Base-by-base conservation (phyloP, 2,329 filamentous ascomycete genomes). In the Myotisia sp. region DNA sequence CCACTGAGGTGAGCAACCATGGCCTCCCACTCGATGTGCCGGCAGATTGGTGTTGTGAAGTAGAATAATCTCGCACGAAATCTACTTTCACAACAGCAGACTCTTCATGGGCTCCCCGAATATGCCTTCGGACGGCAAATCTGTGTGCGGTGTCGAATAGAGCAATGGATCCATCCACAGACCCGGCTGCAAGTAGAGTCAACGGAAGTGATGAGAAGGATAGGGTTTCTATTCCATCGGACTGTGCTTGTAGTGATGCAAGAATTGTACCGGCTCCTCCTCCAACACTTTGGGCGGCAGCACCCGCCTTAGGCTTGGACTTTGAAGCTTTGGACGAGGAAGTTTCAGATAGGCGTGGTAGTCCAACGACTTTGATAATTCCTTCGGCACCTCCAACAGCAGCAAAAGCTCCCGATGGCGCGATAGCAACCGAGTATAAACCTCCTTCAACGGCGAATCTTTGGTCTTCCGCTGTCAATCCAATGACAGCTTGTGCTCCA, bases 391-490 rank as follows among this genome's bases (percentile, higher is more conserved):
- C 90, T 37, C 90, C 90, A 1, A 84, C 82, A 0, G 83, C 87
- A 1, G 85, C 74, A 42, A 92, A 79, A 0, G 78, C 65, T 24
- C 83, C 80, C 10, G 73, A 75, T 0, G 86, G 85, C 4, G 87
- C 79, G 43, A 94, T 65, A 12, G 82, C 84, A 22, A 94, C 72
- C 24, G 79, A 84, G 68, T 85, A 95, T 1, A 98, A 66, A 1
- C 90, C 90, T 16, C 87, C 90, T 38, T 93, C 82, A 32, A 95
- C 80, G 20, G 74, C 76, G 62, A 98, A 98, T 29, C 90, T 76
- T 63, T 92, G 82, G 59, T 98, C 90, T 9, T 74, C 68, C 0
- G 69, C 70, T 2, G 81, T 93, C 29, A 94, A 66, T 0, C 74
- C 76, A 5, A 95, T 73, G 8, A 86, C 75, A 0, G 82, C 65